These are phyloP conservation scores for Acanthamoeba lenticulata DNA, from an alignment of 208 protist species.

Conservation along the genomic window DNA sequence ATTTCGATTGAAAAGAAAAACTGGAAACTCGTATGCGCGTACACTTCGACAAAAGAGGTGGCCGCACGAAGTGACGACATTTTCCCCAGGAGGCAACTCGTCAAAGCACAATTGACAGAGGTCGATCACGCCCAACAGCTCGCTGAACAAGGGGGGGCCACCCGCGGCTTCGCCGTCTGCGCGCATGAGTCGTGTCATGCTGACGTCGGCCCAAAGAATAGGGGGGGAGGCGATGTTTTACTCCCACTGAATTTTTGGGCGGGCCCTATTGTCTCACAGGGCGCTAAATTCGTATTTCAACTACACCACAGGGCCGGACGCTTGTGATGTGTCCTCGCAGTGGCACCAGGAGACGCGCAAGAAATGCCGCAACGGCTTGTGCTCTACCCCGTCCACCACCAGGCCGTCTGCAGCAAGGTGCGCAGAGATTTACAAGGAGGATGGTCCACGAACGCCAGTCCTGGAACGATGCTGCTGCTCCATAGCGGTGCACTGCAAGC, in stretches of 20 bases:
- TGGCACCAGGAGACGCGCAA: no score
- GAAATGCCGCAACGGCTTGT: conserved; percentile 33
- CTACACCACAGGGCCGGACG: conserved; percentile 71
- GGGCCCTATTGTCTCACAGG: not conserved
- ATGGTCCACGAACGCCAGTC: not conserved
- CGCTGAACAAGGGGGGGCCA: not conserved
- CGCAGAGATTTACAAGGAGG: no score
- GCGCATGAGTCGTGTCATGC: no score
- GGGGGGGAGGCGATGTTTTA: no score
- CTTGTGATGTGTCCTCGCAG: no score
- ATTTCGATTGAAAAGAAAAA: not conserved
- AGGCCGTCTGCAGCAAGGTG: not conserved
- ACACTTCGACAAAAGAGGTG: not conserved
- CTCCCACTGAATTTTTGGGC: no score
- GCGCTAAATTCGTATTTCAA: no score
- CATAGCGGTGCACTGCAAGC: not conserved
- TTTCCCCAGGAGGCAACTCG: not conserved
- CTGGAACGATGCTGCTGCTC: not conserved
- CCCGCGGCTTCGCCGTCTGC: not conserved
- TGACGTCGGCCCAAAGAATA: not conserved
- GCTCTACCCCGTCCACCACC: not conserved
- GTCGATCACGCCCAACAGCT: not conserved
- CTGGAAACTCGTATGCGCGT: not conserved
- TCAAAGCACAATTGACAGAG: not conserved
- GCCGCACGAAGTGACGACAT: not conserved